Percentiles rank a stretch among this genome's conserved stretches.
phyloP scores from a whole-genome alignment of 257 asterid genomes.

The Anisodus acutangulus region DNA sequence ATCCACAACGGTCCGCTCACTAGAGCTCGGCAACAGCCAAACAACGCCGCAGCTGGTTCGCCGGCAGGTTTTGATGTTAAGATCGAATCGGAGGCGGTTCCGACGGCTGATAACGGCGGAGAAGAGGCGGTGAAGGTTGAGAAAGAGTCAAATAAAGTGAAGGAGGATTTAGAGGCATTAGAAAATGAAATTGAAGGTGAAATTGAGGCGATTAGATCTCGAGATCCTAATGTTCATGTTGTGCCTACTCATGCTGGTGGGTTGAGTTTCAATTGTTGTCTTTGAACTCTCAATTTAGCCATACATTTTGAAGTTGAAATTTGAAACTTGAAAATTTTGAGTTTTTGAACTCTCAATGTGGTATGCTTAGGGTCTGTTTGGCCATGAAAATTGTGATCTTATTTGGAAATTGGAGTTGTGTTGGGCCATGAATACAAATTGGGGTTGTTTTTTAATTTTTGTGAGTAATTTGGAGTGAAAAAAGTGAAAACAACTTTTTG shows the following conservation, averaged over 20 bases:
- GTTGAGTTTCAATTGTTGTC: constrained; percentile 22
- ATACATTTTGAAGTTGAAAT: too few relatives aligned
- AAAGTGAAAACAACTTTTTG: too few relatives aligned
- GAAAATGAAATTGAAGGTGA: constrained; percentile 84
- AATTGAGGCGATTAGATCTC: constrained; percentile 59
- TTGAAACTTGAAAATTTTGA: too few relatives aligned
- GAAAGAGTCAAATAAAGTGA: constrained; percentile 52
- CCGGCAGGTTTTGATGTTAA: constrained; percentile 32
- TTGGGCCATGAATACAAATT: too few relatives aligned
- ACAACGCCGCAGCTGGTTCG: constrained; percentile 33
- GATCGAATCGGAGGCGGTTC: constrained; percentile 50
- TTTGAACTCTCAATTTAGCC: background rate
- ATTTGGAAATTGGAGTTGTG: too few relatives aligned
- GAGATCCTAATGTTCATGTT: constrained; percentile 70
- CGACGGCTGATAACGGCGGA: constrained; percentile 41
- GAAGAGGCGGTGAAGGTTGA: constrained; percentile 50
- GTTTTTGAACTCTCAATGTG: background rate
- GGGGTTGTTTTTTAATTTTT: too few relatives aligned
- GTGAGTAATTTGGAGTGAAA: too few relatives aligned
- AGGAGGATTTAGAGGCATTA: constrained; percentile 73
- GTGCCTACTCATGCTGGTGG: constrained; percentile 97
- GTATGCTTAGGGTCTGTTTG: background rate
- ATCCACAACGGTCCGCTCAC: constrained; percentile 95
- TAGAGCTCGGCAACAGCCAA: constrained; percentile 86
- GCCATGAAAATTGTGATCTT: too few relatives aligned